A percentile compares a stretch with the other conserved stretches of the same genome.
Conservation (phyloP, 495 filamentous ascomycete species). For the Penicillium daleae region DNA sequence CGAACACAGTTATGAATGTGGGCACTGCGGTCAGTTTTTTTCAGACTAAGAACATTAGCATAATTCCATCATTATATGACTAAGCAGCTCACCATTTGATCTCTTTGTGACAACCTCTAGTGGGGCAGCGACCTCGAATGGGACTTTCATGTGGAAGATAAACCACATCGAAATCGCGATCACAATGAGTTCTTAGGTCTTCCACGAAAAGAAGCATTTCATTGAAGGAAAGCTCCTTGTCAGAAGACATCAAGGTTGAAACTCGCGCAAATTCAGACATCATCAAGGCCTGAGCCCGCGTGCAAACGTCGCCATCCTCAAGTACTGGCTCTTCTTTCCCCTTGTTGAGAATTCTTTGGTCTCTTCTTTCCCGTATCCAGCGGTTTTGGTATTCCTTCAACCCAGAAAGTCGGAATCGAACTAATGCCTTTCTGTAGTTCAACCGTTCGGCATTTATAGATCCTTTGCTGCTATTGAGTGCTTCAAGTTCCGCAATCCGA, state of each 20-base stretch:
- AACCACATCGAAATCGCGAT: slow-evolving; percentile 24
- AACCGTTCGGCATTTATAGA: slow-evolving; percentile 18
- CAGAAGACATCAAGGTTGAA: slow-evolving; percentile 24
- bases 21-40: background rate
- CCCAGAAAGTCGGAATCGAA: slow-evolving; percentile 17
- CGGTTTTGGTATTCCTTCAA: slow-evolving; percentile 24
- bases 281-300: slow-evolving; percentile 22
- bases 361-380: slow-evolving; percentile 22
- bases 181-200: slow-evolving; percentile 24
- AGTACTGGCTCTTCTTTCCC: slow-evolving; percentile 21
- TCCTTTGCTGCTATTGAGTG: slow-evolving; percentile 8
- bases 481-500: slow-evolving; percentile 17
- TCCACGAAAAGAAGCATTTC: slow-evolving; percentile 28
- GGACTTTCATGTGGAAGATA: slow-evolving; percentile 18
- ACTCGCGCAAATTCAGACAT: slow-evolving; percentile 26
- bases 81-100: background rate
- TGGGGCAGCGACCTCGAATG: slow-evolving; percentile 11
- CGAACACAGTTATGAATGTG: background rate
- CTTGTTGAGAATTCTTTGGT: slow-evolving; percentile 24
- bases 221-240: slow-evolving; percentile 24
- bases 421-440: slow-evolving; percentile 18
- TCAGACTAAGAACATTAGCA: background rate
- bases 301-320: slow-evolving; percentile 17
- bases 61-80: background rate
- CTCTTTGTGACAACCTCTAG: slow-evolving; percentile 8